Evolutionary conservation across 306 rosid genomes (phyloP).

Genomic region (Vigna mungo): DNA sequence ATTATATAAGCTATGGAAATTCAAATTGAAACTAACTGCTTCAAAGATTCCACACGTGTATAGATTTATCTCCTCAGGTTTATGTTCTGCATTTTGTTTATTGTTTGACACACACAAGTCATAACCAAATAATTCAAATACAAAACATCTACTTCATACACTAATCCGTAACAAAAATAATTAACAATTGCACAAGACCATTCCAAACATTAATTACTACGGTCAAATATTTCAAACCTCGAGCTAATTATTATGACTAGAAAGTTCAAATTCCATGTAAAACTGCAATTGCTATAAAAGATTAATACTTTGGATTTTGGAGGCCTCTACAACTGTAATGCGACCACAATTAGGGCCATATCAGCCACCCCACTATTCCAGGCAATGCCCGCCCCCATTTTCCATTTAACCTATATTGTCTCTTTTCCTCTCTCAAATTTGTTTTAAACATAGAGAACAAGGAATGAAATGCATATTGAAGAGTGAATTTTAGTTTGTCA

Average conservation of each 20-base stretch:
- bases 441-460: not conserved
- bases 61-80: conserved; percentile 11
- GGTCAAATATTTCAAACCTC: not conserved
- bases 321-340: not conserved
- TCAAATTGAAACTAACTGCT: conserved; percentile 18
- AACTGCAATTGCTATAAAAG: not conserved
- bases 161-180: conserved; percentile 2
- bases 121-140: conserved; percentile 11
- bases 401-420: not conserved
- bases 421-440: not conserved
- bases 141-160: not conserved
- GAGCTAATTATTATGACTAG: not conserved
- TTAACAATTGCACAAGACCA: not conserved
- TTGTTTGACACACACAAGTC: not conserved
- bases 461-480: not conserved
- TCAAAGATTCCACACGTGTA: conserved; percentile 6
- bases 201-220: not conserved
- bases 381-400: not conserved
- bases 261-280: not conserved
- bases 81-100: conserved; percentile 9
- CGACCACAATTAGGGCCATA: not conserved
- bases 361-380: not conserved
- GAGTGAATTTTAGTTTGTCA: not conserved
- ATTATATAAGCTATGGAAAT: not conserved
- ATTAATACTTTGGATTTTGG: not conserved